These are phyloP conservation scores for Hyphopichia burtonii DNA, from an alignment of 1,139 yeast species.

Conservation along the genomic window DNA sequence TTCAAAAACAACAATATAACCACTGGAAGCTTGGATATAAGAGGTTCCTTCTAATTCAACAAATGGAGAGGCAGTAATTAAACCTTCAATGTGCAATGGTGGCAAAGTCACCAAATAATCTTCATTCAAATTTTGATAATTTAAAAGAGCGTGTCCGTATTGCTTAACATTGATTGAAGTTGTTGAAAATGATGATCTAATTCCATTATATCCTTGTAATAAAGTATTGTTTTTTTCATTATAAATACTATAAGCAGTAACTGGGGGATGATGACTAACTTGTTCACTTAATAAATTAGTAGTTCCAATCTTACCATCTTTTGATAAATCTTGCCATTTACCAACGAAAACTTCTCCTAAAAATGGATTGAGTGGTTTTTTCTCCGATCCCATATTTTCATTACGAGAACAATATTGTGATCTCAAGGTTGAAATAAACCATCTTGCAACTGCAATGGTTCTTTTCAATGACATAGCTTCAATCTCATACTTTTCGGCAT, in stretches of 20 bases:
- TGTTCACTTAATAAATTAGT: conserved; percentile 82
- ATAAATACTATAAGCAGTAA: conserved; percentile 79
- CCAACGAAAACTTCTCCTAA: conserved; percentile 92
- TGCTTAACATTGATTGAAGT: conserved; percentile 80
- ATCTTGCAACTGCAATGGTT: conserved; percentile 76
- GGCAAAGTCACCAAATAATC: conserved; percentile 84
- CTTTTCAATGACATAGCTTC: conserved; percentile 57
- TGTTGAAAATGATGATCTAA: conserved; percentile 79
- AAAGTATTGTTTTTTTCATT: conserved; percentile 68
- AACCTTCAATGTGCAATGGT: conserved; percentile 93
- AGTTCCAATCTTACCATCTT: conserved; percentile 56
- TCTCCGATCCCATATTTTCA: conserved; percentile 88
- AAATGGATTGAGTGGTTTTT: conserved; percentile 94
- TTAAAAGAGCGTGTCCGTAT: conserved; percentile 82
- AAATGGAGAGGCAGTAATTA: conserved; percentile 85
- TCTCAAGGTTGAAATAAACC: conserved; percentile 89
- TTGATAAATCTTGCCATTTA: conserved; percentile 62
- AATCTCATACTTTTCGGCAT: conserved; percentile 38
- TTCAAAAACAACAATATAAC: conserved; percentile 72
- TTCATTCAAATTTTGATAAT: conserved; percentile 61
- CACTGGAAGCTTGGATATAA: conserved; percentile 76
- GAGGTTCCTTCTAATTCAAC: conserved; percentile 87
- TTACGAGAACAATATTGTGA: conserved; percentile 93
- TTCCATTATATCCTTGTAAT: conserved; percentile 86
- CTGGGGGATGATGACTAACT: conserved; percentile 95